These are phyloP conservation scores for Leccinellum luteum DNA, from an alignment of 768 basidiomycete species.

Conservation along the genomic window DNA sequence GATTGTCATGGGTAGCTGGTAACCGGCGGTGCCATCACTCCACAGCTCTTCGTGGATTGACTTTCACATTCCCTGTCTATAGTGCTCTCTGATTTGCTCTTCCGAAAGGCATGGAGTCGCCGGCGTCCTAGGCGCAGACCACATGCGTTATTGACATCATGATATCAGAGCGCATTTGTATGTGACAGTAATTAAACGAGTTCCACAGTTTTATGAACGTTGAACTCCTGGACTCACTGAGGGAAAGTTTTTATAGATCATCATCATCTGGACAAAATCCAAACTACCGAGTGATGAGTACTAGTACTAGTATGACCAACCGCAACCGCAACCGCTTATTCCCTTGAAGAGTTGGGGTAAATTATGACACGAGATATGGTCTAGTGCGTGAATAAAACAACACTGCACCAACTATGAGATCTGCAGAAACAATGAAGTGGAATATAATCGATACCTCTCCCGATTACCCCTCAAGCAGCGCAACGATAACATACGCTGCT, in stretches of 20 bases:
- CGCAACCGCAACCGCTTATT: not conserved
- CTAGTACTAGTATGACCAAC: not conserved
- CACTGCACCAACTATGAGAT: not conserved
- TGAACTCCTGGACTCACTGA: not conserved
- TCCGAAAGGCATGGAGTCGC: not conserved
- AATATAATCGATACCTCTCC: not conserved
- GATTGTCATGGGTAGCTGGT: not conserved
- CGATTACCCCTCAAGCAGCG: conserved; percentile 39
- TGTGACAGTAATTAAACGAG: not conserved
- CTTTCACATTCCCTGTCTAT: not conserved
- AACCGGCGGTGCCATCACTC: not conserved
- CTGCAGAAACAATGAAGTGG: not conserved
- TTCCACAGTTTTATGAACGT: not conserved
- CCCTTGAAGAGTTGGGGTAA: not conserved
- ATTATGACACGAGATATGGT: conserved; percentile 3
- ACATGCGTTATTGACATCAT: too few relatives aligned
- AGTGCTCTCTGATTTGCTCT: not conserved
- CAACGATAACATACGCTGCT: conserved; percentile 61
- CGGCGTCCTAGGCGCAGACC: not conserved
- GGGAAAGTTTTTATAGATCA: too few relatives aligned
- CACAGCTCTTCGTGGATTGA: not conserved
- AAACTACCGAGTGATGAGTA: conserved; percentile 3
- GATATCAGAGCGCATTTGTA: not conserved
- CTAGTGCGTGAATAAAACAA: not conserved
- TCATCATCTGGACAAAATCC: too few relatives aligned